These are phyloP conservation scores for Phytophthora idaei DNA, from an alignment of 352 stramenopile genomes.

Conservation along the genomic window DNA sequence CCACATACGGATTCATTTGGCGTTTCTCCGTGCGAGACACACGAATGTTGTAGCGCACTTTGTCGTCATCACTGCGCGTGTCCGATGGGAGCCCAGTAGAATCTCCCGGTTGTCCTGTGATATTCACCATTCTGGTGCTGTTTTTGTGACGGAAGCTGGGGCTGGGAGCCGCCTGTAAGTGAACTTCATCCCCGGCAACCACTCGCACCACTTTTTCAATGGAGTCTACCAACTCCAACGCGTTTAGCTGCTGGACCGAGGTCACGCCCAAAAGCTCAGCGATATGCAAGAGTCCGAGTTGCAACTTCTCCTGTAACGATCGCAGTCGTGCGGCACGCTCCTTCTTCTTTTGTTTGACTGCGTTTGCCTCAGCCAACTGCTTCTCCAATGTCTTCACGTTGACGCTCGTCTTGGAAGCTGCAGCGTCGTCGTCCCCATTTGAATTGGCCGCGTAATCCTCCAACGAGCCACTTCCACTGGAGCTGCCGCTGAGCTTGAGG, in stretches of 20 bases:
- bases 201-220: constrained; percentile 82
- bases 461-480: constrained; percentile 31
- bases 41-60: constrained; percentile 78
- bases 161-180: constrained; percentile 52
- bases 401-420: constrained; percentile 38
- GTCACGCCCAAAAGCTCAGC: constrained; percentile 71
- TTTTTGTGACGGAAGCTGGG: constrained; percentile 74
- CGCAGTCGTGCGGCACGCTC: constrained; percentile 63
- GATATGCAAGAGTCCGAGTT: constrained; percentile 80
- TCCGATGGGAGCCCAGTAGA: constrained; percentile 38
- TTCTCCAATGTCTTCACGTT: constrained; percentile 77
- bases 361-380: constrained; percentile 53
- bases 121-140: constrained; percentile 55
- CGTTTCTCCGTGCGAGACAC: constrained; percentile 54
- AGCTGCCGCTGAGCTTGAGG: constrained; percentile 69
- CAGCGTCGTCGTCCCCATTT: constrained; percentile 20
- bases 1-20: constrained; percentile 74
- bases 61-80: constrained; percentile 60
- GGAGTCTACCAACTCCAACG: constrained; percentile 67
- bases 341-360: constrained; percentile 71
- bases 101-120: constrained; percentile 34
- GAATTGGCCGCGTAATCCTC: constrained; percentile 10
- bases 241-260: constrained; percentile 48
- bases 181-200: constrained; percentile 75
- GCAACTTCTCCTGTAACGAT: constrained; percentile 70